Base-by-base conservation (phyloP, 306 rosid species). In the Quercus robur region DNA sequence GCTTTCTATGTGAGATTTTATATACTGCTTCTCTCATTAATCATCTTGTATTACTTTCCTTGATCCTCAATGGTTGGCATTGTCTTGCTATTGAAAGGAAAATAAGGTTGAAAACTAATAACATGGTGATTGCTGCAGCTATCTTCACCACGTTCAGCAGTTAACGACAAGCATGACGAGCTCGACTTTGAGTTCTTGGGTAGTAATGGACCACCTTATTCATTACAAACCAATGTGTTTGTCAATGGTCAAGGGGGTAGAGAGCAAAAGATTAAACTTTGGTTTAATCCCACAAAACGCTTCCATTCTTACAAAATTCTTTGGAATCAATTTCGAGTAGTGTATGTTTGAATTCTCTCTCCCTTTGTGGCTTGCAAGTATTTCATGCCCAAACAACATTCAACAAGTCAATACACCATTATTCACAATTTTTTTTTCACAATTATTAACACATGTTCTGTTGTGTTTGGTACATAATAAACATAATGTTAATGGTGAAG, bases 1-100 rank as follows among this genome's bases (percentile, higher is more conserved):
- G 84, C 88, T 13, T 86, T 86, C 35, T 86, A 86, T 70, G 87
- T 84, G 44, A 56, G 77, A 6, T 20, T 20, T 10, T 71, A 58
- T 58, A 10, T 8, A 58, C 14, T 49, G 4, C 54, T 0, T 0
- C 17, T 49, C 54, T 49, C 54, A 13, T 49, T 49, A 13, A 49
- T 49, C 4, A 49, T 49, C 54, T 49, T 49, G 4, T 12, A 49
- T 49, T 49, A 49, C 17, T 12, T 10, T 49, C 54, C 54, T 11
- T 49, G 54, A 49, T 49, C 54, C 54, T 49, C 54, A 10, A 10
- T 3, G 17, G 54, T 49, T 49, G 54, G 54, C 54, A 49, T 13
- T 49, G 17, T 49, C 54, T 3, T 49, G 54, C 17, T 49, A 12
- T 49, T 49, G 54, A 49, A 12, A 12, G 17, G 17, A 49, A 58